Percentiles rank a stretch among this genome's conserved stretches.
These are phyloP conservation scores for Chrysanthemum seticuspe DNA, from an alignment of 129 eudicot species.

Conservation along the genomic window DNA sequence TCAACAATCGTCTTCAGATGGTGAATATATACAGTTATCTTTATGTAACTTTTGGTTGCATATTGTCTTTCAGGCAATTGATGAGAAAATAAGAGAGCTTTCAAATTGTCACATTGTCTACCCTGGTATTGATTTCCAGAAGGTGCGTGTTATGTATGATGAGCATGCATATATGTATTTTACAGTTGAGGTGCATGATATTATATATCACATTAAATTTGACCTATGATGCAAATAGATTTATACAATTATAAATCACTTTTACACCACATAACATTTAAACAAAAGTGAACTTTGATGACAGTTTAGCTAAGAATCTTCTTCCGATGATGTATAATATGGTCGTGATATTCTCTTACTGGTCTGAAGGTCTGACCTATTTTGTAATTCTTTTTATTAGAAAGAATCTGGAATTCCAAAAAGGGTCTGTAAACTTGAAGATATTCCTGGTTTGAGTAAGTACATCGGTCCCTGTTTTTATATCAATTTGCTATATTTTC, in stretches of 20 bases:
- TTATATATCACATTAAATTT: background rate
- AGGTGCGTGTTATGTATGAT: slow-evolving; percentile 47
- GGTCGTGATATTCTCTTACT: background rate
- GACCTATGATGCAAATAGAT: background rate
- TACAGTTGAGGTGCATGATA: background rate
- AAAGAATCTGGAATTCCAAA: slow-evolving; percentile 91
- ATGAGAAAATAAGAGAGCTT: slow-evolving; percentile 90
- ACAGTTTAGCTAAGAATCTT: too few relatives aligned
- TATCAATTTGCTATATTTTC: background rate
- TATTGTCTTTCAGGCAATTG: slow-evolving; percentile 72
- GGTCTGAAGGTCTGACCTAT: background rate
- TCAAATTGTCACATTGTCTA: slow-evolving; percentile 93
- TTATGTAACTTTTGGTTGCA: background rate
- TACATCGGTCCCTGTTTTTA: slow-evolving; percentile 17
- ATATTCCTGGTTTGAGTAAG: slow-evolving; percentile 91
- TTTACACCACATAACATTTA: too few relatives aligned
- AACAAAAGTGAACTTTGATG: too few relatives aligned
- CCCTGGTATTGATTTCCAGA: slow-evolving; percentile 75
- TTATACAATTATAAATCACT: background rate
- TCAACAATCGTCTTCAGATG: background rate
- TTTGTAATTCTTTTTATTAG: slow-evolving; percentile 32
- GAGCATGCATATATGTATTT: background rate
- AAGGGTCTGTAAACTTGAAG: slow-evolving; percentile 75
- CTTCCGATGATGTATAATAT: background rate
- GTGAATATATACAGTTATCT: slow-evolving; percentile 8